Percentiles rank a stretch among this genome's conserved stretches.
These are phyloP conservation scores for Arabidopsis arenosa DNA, from an alignment of 345 rosid genomes.

Conservation along the genomic window DNA sequence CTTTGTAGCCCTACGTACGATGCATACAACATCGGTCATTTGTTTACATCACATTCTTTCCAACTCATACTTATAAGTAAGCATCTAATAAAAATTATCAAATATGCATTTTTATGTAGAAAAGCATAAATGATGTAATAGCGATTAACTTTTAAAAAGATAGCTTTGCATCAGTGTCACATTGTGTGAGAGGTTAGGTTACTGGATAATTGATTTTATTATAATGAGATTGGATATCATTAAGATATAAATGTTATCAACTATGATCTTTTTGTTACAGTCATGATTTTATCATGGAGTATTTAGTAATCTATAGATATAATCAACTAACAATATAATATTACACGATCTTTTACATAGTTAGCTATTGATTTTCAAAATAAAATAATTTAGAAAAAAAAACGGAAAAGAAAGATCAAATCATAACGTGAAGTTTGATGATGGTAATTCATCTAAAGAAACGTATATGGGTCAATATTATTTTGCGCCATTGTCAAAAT, in stretches of 20 bases:
- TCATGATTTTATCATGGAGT: too few species aligned
- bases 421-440: neutral
- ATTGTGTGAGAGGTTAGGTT: conserved; percentile 25
- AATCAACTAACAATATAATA: neutral
- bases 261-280: neutral
- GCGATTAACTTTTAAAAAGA: conserved; percentile 16
- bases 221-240: neutral
- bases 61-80: conserved; percentile 1
- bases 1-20: neutral
- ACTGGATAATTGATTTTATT: conserved; percentile 9
- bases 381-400: neutral
- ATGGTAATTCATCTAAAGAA: too few species aligned
- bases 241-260: neutral
- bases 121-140: conserved; percentile 17
- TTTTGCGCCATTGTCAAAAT: too few species aligned
- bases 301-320: too few species aligned
- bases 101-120: neutral
- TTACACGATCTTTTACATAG: neutral
- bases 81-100: neutral
- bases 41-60: conserved; percentile 20
- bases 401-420: neutral
- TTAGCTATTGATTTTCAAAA: neutral
- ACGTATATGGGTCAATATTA: too few species aligned
- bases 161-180: conserved; percentile 34
- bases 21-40: conserved; percentile 6